These are phyloP conservation scores for Alternaria infectoria DNA, from an alignment of 2,329 filamentous ascomycete genomes.

Conservation along the genomic window DNA sequence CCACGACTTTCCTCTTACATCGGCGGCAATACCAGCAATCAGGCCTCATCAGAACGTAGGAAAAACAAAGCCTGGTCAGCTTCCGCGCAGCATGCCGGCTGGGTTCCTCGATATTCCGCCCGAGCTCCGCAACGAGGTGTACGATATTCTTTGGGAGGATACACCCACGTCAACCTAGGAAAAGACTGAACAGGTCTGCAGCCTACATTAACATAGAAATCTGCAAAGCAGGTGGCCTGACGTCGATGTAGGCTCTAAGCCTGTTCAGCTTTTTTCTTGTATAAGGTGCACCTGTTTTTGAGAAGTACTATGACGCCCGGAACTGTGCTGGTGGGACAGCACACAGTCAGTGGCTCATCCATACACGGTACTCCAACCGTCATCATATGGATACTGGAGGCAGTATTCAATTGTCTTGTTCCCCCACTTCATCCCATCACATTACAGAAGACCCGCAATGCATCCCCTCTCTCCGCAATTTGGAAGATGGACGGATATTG, in stretches of 20 bases:
- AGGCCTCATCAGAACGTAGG: neutral
- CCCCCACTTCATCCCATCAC: neutral
- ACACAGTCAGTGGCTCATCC: neutral
- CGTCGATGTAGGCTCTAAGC: no score
- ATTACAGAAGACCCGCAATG: neutral
- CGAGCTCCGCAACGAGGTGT: conserved; percentile 15
- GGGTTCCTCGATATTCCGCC: conserved; percentile 11
- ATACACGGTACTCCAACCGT: neutral
- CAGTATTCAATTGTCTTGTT: neutral
- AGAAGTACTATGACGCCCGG: neutral
- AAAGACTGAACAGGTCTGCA: no score
- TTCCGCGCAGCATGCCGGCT: neutral
- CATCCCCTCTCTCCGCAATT: neutral
- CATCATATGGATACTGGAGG: neutral
- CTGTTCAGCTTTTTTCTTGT: no score
- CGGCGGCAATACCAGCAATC: neutral
- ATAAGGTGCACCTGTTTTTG: neutral
- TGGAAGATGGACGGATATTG: conserved; percentile 1
- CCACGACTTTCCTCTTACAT: neutral
- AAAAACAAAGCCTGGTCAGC: neutral
- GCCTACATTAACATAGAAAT: no score
- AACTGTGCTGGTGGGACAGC: neutral
- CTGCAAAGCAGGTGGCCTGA: no score
- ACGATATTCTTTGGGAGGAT: conserved; percentile 3
- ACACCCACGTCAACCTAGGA: neutral